phyloP scores from a whole-genome alignment of 2,329 filamentous ascomycete species.

The Talaromyces atroroseus region DNA sequence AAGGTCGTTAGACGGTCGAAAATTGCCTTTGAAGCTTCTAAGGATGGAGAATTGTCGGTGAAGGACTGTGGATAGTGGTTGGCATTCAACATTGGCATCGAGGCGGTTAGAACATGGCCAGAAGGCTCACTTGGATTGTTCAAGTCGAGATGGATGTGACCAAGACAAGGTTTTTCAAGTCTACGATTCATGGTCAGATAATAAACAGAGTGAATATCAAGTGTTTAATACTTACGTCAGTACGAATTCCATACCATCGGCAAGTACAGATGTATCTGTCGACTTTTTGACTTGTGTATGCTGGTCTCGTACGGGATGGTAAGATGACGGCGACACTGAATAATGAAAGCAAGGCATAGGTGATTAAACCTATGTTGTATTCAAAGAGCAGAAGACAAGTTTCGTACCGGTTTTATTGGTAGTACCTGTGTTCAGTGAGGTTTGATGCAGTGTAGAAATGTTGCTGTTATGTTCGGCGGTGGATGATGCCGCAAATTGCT shows the following conservation, averaged over 20 bases:
- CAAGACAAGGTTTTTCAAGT: conserved; percentile 31
- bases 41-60: conserved; percentile 13
- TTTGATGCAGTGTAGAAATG: no score
- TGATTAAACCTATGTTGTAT: no score
- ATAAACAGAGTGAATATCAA: neutral
- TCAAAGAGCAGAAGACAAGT: no score
- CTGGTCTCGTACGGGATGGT: no score
- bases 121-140: conserved; percentile 11
- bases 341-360: no score
- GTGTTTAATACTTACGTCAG: conserved; percentile 24
- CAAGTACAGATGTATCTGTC: no score
- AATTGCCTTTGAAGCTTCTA: conserved; percentile 11
- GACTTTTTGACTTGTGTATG: no score
- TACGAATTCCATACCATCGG: conserved; percentile 29
- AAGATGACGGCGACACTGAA: no score
- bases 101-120: conserved; percentile 28
- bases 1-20: conserved; percentile 16
- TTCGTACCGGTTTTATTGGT: no score
- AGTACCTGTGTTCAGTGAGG: no score
- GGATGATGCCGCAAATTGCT: neutral
- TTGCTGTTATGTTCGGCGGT: no score
- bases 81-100: conserved; percentile 23
- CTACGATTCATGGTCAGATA: conserved; percentile 13
- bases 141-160: conserved; percentile 22
- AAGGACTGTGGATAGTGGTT: conserved; percentile 3